phyloP scores from a whole-genome alignment of 257 asterid genomes.

The Solanum ossicruentum region DNA sequence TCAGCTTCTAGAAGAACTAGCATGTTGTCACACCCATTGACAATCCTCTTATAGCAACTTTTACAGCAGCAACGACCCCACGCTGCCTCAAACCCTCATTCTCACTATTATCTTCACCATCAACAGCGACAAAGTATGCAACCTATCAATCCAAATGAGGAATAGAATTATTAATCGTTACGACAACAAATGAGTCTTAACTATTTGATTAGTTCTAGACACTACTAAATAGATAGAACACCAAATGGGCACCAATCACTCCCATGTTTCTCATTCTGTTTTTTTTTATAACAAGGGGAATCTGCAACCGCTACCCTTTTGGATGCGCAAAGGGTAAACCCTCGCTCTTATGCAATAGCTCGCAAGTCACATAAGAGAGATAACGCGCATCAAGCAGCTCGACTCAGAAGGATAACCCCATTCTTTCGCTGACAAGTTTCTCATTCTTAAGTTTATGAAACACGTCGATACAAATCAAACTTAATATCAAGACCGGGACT shows the following conservation, averaged over 20 bases:
- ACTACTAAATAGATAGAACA: background rate
- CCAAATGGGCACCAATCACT: background rate
- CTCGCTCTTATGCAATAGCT: no score
- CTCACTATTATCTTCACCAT: conserved; percentile 24
- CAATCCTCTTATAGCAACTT: conserved; percentile 74
- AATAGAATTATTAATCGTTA: background rate
- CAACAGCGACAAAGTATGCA: conserved; percentile 80
- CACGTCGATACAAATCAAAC: background rate
- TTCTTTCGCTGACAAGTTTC: background rate
- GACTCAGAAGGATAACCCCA: no score
- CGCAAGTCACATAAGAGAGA: no score
- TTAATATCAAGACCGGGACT: background rate
- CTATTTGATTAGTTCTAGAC: background rate
- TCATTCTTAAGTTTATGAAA: background rate
- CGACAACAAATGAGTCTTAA: background rate
- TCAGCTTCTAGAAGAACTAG: background rate
- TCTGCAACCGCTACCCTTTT: no score
- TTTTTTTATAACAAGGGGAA: no score
- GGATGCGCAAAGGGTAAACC: no score
- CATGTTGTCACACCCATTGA: conserved; percentile 54
- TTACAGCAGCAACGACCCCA: conserved; percentile 72
- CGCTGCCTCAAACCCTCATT: conserved; percentile 36
- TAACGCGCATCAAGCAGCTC: no score
- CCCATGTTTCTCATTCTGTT: no score
- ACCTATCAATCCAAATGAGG: conserved; percentile 29